A percentile compares a stretch with the other conserved stretches of the same genome.
Evolutionary conservation across 345 rosid species (phyloP).

Genomic region (Lepidium sativum): DNA sequence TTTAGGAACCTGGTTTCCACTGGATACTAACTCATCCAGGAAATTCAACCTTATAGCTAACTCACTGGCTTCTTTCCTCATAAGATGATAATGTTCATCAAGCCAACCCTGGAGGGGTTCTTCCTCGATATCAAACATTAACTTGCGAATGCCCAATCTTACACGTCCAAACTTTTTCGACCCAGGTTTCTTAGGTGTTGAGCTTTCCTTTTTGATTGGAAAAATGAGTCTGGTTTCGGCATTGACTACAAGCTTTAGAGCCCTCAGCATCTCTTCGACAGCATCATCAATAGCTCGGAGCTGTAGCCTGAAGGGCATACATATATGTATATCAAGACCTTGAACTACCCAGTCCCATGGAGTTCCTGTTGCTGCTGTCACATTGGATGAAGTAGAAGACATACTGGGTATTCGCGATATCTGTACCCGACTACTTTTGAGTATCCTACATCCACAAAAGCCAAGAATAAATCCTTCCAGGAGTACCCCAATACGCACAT

Average conservation of each 20-base stretch:
- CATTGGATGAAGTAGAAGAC: constrained; percentile 44
- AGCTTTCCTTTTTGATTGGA: constrained; percentile 57
- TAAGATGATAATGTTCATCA: constrained; percentile 76
- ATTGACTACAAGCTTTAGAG: constrained; percentile 66
- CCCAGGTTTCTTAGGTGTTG: constrained; percentile 57
- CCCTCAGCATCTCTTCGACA: constrained; percentile 88
- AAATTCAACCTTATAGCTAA: constrained; percentile 74
- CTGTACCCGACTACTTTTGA: constrained; percentile 88
- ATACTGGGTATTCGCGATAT: constrained; percentile 75
- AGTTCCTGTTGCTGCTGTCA: constrained; percentile 20
- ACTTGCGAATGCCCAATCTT: constrained; percentile 59
- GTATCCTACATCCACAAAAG: constrained; percentile 63
- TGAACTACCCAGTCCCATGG: constrained; percentile 70
- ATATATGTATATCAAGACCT: constrained; percentile 77
- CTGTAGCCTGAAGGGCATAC: constrained; percentile 77
- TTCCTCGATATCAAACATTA: constrained; percentile 86
- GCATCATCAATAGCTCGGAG: constrained; percentile 97
- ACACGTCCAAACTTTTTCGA: constrained; percentile 56
- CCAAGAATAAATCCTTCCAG: constrained; percentile 79
- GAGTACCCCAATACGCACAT: constrained; percentile 89
- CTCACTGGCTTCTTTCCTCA: constrained; percentile 78
- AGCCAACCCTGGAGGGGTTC: constrained; percentile 98
- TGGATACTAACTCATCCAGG: constrained; percentile 57
- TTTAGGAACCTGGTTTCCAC: constrained; percentile 32
- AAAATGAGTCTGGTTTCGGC: constrained; percentile 52